A percentile compares a stretch with the other conserved stretches of the same genome.
Conservation (phyloP, 805 yeast genomes). For the Metschnikowia drakensbergensis region DNA sequence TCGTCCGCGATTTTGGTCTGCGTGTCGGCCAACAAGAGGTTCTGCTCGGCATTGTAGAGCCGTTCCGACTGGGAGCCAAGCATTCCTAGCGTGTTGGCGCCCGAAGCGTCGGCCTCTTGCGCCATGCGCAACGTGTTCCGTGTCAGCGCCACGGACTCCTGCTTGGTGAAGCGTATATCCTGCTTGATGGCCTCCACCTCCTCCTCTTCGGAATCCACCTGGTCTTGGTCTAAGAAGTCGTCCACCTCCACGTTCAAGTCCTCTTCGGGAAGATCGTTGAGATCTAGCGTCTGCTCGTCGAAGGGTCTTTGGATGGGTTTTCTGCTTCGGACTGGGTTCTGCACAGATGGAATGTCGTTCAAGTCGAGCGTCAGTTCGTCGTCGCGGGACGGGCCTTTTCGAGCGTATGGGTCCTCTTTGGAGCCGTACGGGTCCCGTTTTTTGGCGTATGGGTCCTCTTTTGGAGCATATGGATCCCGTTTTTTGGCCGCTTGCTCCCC, state of each 20-base stretch:
- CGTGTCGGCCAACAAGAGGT: conserved; percentile 70
- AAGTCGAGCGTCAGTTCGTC: conserved; percentile 37
- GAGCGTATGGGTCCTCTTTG: background rate
- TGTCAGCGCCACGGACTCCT: conserved; percentile 80
- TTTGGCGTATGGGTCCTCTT: background rate
- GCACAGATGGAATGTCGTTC: conserved; percentile 35
- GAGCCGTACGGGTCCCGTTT: background rate
- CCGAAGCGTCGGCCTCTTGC: conserved; percentile 45
- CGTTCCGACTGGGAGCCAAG: conserved; percentile 92
- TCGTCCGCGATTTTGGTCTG: conserved; percentile 81
- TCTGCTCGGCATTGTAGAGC: conserved; percentile 73
- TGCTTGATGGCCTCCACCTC: conserved; percentile 84
- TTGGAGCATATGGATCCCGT: background rate
- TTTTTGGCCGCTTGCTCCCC: no score
- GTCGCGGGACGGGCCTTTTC: conserved; percentile 3
- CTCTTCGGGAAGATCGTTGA: conserved; percentile 27
- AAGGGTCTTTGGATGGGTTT: conserved; percentile 25
- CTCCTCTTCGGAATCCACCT: conserved; percentile 65
- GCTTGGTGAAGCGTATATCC: conserved; percentile 78
- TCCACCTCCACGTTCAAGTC: conserved; percentile 39
- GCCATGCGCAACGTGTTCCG: conserved; percentile 68
- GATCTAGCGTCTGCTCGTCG: conserved; percentile 26
- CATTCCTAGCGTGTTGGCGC: conserved; percentile 77
- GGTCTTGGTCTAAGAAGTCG: conserved; percentile 34
- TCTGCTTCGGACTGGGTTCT: conserved; percentile 20